Conservation (phyloP, 768 basidiomycete species). For the Candolleomyces efflorescens region DNA sequence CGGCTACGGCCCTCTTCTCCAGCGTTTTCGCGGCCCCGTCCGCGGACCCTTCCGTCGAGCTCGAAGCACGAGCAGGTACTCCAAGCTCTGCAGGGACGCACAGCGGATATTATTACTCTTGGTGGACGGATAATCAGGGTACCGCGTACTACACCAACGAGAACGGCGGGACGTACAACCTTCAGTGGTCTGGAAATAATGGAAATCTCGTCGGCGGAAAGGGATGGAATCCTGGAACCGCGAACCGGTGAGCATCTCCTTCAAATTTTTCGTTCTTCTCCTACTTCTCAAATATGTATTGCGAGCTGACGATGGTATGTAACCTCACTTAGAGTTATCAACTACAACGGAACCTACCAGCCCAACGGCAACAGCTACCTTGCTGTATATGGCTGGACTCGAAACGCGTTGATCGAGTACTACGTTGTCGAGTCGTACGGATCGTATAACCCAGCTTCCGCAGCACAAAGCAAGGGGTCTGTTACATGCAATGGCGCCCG, state of each 20-base stretch:
- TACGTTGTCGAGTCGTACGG: constrained; percentile 42
- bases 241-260: constrained; percentile 19
- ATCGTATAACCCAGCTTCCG: constrained; percentile 35
- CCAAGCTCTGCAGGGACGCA: constrained; percentile 24
- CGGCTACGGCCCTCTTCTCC: too few relatives aligned
- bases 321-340: constrained; percentile 26
- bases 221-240: constrained; percentile 33
- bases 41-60: too few relatives aligned
- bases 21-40: too few relatives aligned
- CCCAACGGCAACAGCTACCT: constrained; percentile 40
- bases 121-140: constrained; percentile 29
- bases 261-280: too few relatives aligned
- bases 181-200: constrained; percentile 27
- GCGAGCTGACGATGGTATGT: neutral
- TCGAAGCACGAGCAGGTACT: constrained; percentile 14
- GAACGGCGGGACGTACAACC: constrained; percentile 23
- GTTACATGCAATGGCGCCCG: constrained; percentile 37
- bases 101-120: constrained; percentile 34
- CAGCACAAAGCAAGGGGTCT: constrained; percentile 29
- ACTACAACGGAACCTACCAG: constrained; percentile 31
- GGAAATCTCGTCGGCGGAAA: constrained; percentile 38
- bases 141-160: constrained; percentile 29
- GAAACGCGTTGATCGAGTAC: constrained; percentile 44
- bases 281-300: neutral
- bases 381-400: constrained; percentile 45